Evolutionary conservation across 2,329 filamentous ascomycete genomes (phyloP).

Genomic region (Paraphaeosphaeria sporulosa): DNA sequence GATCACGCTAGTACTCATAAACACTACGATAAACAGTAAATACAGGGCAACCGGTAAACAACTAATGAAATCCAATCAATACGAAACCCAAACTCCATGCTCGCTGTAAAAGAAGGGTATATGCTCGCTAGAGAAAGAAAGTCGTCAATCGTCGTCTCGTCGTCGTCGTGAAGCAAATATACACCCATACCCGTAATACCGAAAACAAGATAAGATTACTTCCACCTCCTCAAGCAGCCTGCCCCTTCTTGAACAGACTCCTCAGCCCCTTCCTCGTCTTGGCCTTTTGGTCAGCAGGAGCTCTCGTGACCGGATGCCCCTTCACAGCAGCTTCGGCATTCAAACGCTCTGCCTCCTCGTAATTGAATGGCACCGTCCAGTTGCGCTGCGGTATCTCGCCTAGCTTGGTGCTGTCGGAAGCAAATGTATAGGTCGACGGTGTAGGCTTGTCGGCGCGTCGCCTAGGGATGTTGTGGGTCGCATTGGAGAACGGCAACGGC

Average conservation of each 20-base stretch:
- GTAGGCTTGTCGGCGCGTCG: conserved; percentile 42
- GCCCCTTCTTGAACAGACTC: conserved; percentile 28
- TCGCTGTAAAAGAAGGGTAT: conserved; percentile 15
- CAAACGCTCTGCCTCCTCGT: conserved; percentile 50
- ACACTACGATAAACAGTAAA: background rate
- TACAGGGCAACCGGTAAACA: background rate
- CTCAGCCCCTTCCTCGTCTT: conserved; percentile 32
- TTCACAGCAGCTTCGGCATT: conserved; percentile 48
- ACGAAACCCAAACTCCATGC: conserved; percentile 10
- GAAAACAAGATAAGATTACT: background rate
- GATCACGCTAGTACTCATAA: background rate
- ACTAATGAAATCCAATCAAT: background rate
- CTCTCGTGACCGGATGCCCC: conserved; percentile 16
- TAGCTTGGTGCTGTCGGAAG: conserved; percentile 56
- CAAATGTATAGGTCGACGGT: conserved; percentile 53
- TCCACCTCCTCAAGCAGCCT: conserved; percentile 12
- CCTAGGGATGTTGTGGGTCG: conserved; percentile 31
- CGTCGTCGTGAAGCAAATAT: background rate
- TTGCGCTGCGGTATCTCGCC: conserved; percentile 57
- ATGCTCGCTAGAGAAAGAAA: conserved; percentile 11
- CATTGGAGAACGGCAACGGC: conserved; percentile 23
- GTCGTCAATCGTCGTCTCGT: conserved; percentile 4
- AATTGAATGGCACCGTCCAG: conserved; percentile 54
- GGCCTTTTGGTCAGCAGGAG: conserved; percentile 15
- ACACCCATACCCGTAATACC: background rate